A percentile compares a stretch with the other conserved stretches of the same genome.
These are phyloP conservation scores for Ogataea neopini DNA, from an alignment of 805 yeast species.

Conservation along the genomic window DNA sequence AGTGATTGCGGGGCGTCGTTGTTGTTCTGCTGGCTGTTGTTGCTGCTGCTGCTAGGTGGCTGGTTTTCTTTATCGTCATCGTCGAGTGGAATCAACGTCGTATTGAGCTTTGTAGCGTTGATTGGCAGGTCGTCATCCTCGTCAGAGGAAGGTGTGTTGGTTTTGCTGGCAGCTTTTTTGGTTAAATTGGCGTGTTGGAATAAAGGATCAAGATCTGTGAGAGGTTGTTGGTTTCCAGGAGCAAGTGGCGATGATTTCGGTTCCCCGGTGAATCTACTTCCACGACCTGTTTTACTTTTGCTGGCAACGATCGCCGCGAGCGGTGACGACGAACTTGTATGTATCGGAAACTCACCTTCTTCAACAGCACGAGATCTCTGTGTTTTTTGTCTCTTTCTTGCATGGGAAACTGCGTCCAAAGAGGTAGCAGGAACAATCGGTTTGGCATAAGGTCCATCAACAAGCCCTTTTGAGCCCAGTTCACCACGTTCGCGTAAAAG, in stretches of 20 bases:
- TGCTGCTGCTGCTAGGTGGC: constrained; percentile 16
- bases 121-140: constrained; percentile 34
- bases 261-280: neutral
- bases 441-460: constrained; percentile 33
- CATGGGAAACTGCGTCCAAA: constrained; percentile 5
- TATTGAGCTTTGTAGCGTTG: constrained; percentile 53
- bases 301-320: constrained; percentile 9
- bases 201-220: constrained; percentile 32
- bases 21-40: neutral
- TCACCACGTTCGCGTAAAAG: constrained; percentile 34
- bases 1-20: constrained; percentile 22
- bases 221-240: constrained; percentile 15
- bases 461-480: constrained; percentile 34
- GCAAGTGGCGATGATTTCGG: constrained; percentile 13
- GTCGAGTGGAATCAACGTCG: constrained; percentile 53
- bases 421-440: constrained; percentile 8
- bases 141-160: constrained; percentile 13
- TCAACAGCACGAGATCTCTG: constrained; percentile 9
- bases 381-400: constrained; percentile 18
- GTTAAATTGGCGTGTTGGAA: constrained; percentile 15
- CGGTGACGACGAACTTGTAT: constrained; percentile 16
- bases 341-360: constrained; percentile 9
- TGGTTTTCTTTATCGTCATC: constrained; percentile 40
- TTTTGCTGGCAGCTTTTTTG: constrained; percentile 1
- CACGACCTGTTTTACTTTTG: constrained; percentile 11